phyloP scores from a whole-genome alignment of 2,329 filamentous ascomycete species.

The Davidsoniella eucalypti region DNA sequence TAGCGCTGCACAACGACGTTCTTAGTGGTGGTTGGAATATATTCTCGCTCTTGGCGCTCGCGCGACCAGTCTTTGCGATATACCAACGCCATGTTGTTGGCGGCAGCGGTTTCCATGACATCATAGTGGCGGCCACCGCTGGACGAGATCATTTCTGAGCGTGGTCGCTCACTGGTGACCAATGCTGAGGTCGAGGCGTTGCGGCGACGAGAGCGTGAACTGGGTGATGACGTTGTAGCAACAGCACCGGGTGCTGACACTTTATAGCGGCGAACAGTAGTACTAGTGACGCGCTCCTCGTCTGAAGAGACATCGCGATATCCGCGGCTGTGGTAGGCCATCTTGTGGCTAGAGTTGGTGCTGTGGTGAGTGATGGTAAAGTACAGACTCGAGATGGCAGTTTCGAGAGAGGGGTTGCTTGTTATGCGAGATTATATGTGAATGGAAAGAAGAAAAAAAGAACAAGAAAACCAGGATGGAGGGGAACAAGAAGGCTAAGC shows the following conservation, averaged over 20 bases:
- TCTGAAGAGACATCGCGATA: constrained; percentile 23
- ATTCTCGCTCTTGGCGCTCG: constrained; percentile 37
- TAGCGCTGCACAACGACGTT: constrained; percentile 8
- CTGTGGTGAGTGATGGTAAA: neutral
- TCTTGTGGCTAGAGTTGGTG: neutral
- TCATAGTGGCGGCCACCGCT: constrained; percentile 21
- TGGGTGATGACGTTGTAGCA: constrained; percentile 24
- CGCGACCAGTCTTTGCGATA: constrained; percentile 21
- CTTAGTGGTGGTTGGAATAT: constrained; percentile 17
- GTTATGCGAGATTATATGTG: neutral
- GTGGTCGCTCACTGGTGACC: constrained; percentile 25
- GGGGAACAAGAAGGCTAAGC: no score
- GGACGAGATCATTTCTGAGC: constrained; percentile 35
- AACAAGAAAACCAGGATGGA: neutral
- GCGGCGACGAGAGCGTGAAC: no score
- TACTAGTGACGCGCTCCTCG: constrained; percentile 27
- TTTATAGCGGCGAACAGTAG: constrained; percentile 38
- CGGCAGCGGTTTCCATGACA: constrained; percentile 18
- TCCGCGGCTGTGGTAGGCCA: no score
- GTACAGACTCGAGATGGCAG: neutral
- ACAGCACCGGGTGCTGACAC: constrained; percentile 26
- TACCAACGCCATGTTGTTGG: constrained; percentile 16
- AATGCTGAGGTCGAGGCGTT: constrained; percentile 24
- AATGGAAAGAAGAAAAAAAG: neutral
- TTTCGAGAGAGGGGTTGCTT: neutral